Base-by-base conservation (phyloP, 2,329 filamentous ascomycete species). In the Cladosporium sp. region DNA sequence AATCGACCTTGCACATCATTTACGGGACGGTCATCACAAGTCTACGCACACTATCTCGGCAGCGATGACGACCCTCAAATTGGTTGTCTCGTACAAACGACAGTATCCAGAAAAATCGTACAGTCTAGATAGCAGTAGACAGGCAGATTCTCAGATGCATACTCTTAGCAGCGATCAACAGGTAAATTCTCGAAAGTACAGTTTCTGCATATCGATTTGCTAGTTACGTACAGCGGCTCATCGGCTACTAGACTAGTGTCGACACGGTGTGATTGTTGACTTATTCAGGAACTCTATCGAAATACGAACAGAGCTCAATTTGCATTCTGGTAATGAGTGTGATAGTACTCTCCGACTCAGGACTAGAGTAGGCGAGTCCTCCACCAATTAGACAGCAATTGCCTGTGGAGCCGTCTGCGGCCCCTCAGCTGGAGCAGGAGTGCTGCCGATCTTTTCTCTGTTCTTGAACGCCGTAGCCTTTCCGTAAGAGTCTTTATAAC, bases 401-500 rank as follows among this genome's bases (percentile, higher is more conserved):
- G 46, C 29, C 29, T 53, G 46, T 31, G 44, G 18, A 37, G 28
- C 7, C n/a, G 21, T 11, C 14, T 46, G 8, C 14, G 10, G 29
- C 3, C 37, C 23, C 10, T 59, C 40, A n/a, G 57, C 26, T 26
- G 49, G 4, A 35, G 28, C 11, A 12, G 31, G 18, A 33, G 18
- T 31, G 12, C n/a, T 29, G 53, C n/a, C 11, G n/a, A 21, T 21
- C 18, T 35, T 56, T 5, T 31, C 16, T 33, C 18, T 56, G 53
- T 58, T 58, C 35, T 64, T 64, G 52, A 64, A 64, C 7, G 62
- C 62, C 28, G 52, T 57, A 14, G 62, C 62, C 28, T 58, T 64
- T 5, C 62, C 62, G 33, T 64, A 64, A 14, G 62, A 64, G 11
- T 64, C 62, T 53, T 40, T 49, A 28, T 64, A 64, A 23, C 52